Conservation (phyloP, 768 basidiomycete genomes). For the Pisolithus microcarpus region DNA sequence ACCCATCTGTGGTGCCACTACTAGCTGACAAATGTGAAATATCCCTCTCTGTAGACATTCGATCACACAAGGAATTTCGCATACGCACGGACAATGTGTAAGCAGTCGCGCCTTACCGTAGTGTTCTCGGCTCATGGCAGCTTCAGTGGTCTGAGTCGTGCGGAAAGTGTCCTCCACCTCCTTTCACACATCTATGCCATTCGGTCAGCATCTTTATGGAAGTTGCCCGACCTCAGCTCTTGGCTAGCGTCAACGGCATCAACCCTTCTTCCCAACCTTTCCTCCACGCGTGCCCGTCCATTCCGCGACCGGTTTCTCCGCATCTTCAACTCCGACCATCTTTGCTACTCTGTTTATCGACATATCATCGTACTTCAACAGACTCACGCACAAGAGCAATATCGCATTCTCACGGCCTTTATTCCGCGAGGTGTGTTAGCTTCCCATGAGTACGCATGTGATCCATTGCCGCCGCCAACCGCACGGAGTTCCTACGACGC, state of each 20-base stretch:
- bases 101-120: constrained; percentile 12
- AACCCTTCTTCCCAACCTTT: constrained; percentile 25
- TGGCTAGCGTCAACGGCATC: constrained; percentile 68
- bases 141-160: constrained; percentile 30
- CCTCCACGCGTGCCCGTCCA: constrained; percentile 28
- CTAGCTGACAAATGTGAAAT: constrained; percentile 84
- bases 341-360: constrained; percentile 56
- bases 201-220: constrained; percentile 76
- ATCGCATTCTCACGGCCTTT: constrained; percentile 57
- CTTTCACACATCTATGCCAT: constrained; percentile 85
- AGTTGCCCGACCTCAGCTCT: constrained; percentile 48
- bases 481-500: constrained; percentile 57
- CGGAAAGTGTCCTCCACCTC: constrained; percentile 56
- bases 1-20: constrained; percentile 76
- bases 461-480: constrained; percentile 75
- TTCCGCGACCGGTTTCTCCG: constrained; percentile 23
- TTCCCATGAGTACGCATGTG: constrained; percentile 62
- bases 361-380: constrained; percentile 73
- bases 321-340: constrained; percentile 33
- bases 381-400: constrained; percentile 33
- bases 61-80: constrained; percentile 56
- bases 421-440: constrained; percentile 52
- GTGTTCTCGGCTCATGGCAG: constrained; percentile 6
- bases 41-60: constrained; percentile 47
- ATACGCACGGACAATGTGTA: constrained; percentile 64